A percentile compares a stretch with the other conserved stretches of the same genome.
These are phyloP conservation scores for Spathaspora sp. DNA, from an alignment of 1,139 yeast species.

Conservation along the genomic window DNA sequence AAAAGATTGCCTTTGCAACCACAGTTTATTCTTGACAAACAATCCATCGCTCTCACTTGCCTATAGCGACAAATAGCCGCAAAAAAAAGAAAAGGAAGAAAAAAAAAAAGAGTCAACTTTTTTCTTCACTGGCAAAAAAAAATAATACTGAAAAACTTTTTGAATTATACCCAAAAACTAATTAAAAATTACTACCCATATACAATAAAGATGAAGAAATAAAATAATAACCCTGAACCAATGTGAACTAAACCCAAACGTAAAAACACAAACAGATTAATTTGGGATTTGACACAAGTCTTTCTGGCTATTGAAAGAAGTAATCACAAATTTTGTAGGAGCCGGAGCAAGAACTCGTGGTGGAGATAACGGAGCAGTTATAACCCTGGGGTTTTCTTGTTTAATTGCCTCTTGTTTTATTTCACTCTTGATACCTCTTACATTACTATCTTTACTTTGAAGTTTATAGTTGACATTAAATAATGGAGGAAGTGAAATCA, in stretches of 20 bases:
- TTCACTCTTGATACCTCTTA: slow-evolving; percentile 11
- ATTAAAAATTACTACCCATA: not conserved
- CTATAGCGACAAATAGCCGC: slow-evolving; percentile 10
- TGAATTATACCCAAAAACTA: not conserved
- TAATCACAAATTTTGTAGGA: slow-evolving; percentile 23
- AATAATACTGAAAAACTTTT: slow-evolving; percentile 2
- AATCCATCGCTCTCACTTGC: slow-evolving; percentile 4
- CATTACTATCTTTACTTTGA: slow-evolving; percentile 16
- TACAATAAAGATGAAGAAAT: not conserved
- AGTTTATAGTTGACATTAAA: slow-evolving; percentile 13
- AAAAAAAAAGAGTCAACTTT: slow-evolving; percentile 1
- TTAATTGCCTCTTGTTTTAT: not conserved
- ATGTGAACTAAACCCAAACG: slow-evolving; percentile 3
- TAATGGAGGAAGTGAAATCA: slow-evolving; percentile 18
- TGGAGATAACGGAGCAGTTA: slow-evolving; percentile 4
- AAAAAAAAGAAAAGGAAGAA: slow-evolving; percentile 4
- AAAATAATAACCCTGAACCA: slow-evolving; percentile 1
- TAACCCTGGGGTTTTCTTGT: slow-evolving; percentile 2
- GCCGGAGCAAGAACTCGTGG: not conserved
- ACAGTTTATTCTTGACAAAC: not conserved
- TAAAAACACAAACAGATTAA: slow-evolving; percentile 1
- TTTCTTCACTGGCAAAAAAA: not conserved
- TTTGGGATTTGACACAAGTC: slow-evolving; percentile 25
- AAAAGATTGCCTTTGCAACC: not conserved
- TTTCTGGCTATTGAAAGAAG: slow-evolving; percentile 26